Percentiles rank a stretch among this genome's conserved stretches.
Conservation (phyloP, 2,329 filamentous ascomycete species). For the Ophiosphaerella narmari region DNA sequence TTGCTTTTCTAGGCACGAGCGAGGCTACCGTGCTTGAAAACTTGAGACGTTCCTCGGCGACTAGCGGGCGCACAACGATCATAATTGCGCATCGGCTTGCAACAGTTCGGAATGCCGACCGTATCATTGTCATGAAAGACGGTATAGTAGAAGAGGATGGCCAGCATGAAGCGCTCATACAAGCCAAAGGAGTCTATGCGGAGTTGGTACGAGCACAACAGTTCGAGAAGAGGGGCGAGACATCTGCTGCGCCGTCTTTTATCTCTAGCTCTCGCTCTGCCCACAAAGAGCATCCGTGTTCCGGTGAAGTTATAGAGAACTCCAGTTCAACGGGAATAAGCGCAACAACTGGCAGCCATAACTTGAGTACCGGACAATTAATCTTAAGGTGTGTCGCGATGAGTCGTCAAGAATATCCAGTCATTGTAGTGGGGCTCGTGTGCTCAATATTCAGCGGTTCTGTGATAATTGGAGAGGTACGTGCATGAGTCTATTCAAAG, state of each 20-base stretch:
- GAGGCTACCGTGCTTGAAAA: conserved; percentile 42
- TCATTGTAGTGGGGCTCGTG: conserved; percentile 49
- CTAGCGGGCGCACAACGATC: conserved; percentile 38
- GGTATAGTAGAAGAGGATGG: conserved; percentile 39
- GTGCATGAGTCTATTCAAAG: background rate
- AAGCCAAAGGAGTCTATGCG: conserved; percentile 35
- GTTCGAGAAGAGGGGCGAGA: conserved; percentile 34
- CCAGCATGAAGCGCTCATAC: conserved; percentile 35
- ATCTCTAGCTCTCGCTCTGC: conserved; percentile 17
- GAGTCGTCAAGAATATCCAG: conserved; percentile 45
- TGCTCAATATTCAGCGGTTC: conserved; percentile 54
- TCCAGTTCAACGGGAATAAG: background rate
- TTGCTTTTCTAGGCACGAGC: conserved; percentile 15
- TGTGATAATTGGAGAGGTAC: conserved; percentile 62
- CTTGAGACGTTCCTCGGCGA: conserved; percentile 33
- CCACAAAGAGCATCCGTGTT: conserved; percentile 16
- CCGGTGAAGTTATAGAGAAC: background rate
- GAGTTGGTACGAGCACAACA: conserved; percentile 42
- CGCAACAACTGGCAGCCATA: conserved; percentile 1
- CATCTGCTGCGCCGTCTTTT: conserved; percentile 28
- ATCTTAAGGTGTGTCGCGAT: conserved; percentile 30
- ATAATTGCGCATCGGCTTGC: conserved; percentile 45
- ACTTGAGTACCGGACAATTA: conserved; percentile 21
- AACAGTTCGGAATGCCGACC: conserved; percentile 44
- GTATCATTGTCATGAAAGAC: conserved; percentile 45